Evolutionary conservation across 257 asterid genomes (phyloP).

Genomic region (Mentha longifolia): DNA sequence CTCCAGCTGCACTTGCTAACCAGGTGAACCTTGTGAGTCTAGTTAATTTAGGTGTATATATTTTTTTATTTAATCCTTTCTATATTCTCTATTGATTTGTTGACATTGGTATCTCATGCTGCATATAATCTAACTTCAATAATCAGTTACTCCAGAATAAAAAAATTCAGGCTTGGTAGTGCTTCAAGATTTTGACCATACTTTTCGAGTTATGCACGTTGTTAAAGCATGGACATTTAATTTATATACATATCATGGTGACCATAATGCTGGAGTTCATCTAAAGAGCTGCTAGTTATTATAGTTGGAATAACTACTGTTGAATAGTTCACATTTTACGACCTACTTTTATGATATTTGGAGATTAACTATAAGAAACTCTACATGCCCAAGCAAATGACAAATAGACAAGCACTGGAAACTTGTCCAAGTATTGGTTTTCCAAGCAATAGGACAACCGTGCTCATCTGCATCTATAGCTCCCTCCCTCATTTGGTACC

Average conservation of each 20-base stretch:
- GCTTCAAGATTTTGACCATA: constrained; percentile 14
- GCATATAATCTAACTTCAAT: not conserved
- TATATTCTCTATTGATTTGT: constrained; percentile 15
- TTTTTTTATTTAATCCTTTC: constrained; percentile 14
- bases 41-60: constrained; percentile 15
- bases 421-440: not conserved
- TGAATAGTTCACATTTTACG: not conserved
- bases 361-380: not conserved
- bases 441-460: constrained; percentile 6
- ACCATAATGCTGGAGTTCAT: constrained; percentile 11
- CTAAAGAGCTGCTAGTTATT: constrained; percentile 8
- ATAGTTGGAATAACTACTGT: not conserved
- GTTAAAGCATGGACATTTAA: too few species aligned
- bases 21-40: constrained; percentile 59
- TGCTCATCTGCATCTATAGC: constrained; percentile 16
- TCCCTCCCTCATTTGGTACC: constrained; percentile 1
- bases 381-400: constrained; percentile 11
- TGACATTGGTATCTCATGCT: not conserved
- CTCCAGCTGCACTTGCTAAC: constrained; percentile 79
- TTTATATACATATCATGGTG: constrained; percentile 4
- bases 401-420: not conserved
- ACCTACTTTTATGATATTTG: constrained; percentile 1
- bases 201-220: not conserved
- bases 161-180: not conserved
- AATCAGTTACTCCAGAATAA: not conserved